Conservation (phyloP, 441 rosid genomes). For the Populus hybrid region DNA sequence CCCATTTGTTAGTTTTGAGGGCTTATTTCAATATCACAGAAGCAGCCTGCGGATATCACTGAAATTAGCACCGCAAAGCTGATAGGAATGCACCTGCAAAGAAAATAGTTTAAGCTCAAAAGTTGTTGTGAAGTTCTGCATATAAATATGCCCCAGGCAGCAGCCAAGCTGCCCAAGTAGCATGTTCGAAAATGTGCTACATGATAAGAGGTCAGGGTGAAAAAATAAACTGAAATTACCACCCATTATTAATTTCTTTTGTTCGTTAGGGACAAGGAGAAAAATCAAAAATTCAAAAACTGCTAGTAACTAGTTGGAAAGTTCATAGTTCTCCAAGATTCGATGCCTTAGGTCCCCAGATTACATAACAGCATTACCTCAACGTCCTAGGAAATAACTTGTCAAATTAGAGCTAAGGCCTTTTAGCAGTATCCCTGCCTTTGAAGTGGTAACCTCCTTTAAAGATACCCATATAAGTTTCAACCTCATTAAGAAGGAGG, state of each 20-base stretch:
- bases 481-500: neutral
- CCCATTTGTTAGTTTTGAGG: slow-evolving; percentile 8
- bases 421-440: neutral
- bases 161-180: neutral
- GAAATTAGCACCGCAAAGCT: slow-evolving; percentile 69
- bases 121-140: neutral
- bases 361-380: neutral
- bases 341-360: neutral
- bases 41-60: slow-evolving; percentile 77
- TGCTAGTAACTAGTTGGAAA: neutral
- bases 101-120: neutral
- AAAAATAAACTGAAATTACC: neutral
- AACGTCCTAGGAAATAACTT: neutral
- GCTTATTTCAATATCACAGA: slow-evolving; percentile 37
- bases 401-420: neutral
- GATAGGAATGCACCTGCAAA: slow-evolving; percentile 82
- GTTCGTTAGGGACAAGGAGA: neutral
- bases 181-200: neutral
- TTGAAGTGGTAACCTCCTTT: neutral
- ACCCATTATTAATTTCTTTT: neutral
- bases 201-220: neutral
- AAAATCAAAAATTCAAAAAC: neutral
- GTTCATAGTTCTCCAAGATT: neutral
- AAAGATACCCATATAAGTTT: neutral
- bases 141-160: neutral